Percentiles rank a stretch among this genome's conserved stretches.
Conservation (phyloP, 352 stramenopile genomes). For the Blastocystis sp. region DNA sequence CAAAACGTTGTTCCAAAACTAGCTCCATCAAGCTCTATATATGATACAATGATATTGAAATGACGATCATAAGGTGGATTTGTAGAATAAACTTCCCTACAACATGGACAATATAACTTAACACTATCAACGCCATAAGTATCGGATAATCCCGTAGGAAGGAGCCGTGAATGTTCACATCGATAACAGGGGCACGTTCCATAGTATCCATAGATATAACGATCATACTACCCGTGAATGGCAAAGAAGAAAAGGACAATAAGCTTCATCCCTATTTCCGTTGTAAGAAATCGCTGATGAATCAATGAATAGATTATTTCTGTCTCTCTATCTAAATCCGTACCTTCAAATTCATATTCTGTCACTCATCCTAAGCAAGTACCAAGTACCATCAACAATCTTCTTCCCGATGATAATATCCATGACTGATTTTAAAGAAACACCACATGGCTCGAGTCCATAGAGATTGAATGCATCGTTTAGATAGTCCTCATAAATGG, state of each 20-base stretch:
- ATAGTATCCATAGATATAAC: background rate
- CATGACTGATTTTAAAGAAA: background rate
- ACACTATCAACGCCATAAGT: background rate
- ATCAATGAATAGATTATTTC: background rate
- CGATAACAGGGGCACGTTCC: slow-evolving; percentile 27
- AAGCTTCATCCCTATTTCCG: background rate
- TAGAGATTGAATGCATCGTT: background rate
- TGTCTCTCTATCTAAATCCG: background rate
- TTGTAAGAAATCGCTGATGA: slow-evolving; percentile 15
- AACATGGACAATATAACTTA: slow-evolving; percentile 46
- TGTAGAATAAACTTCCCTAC: slow-evolving; percentile 42
- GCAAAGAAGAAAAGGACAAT: background rate
- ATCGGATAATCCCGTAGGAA: background rate
- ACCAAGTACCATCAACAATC: background rate
- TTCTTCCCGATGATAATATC: background rate
- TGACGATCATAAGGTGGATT: background rate
- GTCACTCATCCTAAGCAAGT: background rate
- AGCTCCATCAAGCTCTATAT: slow-evolving; percentile 34
- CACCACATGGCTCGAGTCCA: background rate
- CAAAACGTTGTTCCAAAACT: slow-evolving; percentile 1
- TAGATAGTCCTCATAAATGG: background rate
- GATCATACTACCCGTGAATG: background rate
- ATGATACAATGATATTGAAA: background rate
- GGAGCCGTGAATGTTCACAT: background rate
- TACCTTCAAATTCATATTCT: background rate